Conservation (phyloP, 2,329 filamentous ascomycete genomes). For the Xylariaceae sp. region DNA sequence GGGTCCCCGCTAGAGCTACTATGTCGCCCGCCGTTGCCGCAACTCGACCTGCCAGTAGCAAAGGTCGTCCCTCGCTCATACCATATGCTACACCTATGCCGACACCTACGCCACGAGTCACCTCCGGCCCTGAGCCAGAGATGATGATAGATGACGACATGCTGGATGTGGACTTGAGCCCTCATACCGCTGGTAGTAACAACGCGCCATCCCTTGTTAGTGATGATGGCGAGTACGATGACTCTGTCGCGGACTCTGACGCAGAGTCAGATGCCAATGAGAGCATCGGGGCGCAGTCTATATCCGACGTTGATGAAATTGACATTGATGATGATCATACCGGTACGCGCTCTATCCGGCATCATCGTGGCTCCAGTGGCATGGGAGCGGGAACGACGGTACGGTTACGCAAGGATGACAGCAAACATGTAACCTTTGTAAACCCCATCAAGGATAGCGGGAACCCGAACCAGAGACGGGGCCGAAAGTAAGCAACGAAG, state of each 20-base stretch:
- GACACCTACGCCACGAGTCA: slow-evolving; percentile 38
- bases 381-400: slow-evolving; percentile 44
- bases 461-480: slow-evolving; percentile 39
- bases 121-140: slow-evolving; percentile 26
- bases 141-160: slow-evolving; percentile 51
- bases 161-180: slow-evolving; percentile 66
- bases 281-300: slow-evolving; percentile 59
- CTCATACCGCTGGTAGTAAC: slow-evolving; percentile 71
- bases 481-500: slow-evolving; percentile 17
- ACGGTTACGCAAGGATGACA: slow-evolving; percentile 57
- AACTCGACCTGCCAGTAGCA: slow-evolving; percentile 59
- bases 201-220: slow-evolving; percentile 79
- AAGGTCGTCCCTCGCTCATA: slow-evolving; percentile 49
- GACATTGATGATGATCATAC: slow-evolving; percentile 61
- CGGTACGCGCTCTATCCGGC: slow-evolving; percentile 46
- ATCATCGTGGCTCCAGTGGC: slow-evolving; percentile 42
- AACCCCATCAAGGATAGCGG: slow-evolving; percentile 50
- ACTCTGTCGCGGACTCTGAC: slow-evolving; percentile 66
- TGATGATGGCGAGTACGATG: slow-evolving; percentile 78
- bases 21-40: slow-evolving; percentile 53
- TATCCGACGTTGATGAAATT: slow-evolving; percentile 65
- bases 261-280: slow-evolving; percentile 61
- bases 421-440: slow-evolving; percentile 60
- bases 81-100: slow-evolving; percentile 44
- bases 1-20: slow-evolving; percentile 60